Percentiles rank a stretch among this genome's conserved stretches.
phyloP scores from a whole-genome alignment of 2,329 filamentous ascomycete genomes.

The Talaromyces sp. region DNA sequence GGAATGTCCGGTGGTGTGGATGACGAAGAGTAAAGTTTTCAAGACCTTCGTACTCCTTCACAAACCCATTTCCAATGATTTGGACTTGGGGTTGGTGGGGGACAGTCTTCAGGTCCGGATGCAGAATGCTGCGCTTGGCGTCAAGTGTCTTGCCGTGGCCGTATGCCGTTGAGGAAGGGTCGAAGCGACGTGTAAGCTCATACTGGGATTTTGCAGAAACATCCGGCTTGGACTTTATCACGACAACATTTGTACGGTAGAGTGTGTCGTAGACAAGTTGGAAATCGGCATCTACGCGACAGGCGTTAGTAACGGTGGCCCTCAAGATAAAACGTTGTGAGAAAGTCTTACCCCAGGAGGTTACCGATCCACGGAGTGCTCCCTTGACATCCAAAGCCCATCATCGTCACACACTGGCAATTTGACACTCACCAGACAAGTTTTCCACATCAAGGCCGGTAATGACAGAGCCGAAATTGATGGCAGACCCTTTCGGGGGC shows the following conservation, averaged over 20 bases:
- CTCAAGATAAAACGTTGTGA: neutral
- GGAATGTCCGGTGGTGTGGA: slow-evolving; percentile 74
- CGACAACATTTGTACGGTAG: slow-evolving; percentile 64
- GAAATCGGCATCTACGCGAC: slow-evolving; percentile 56
- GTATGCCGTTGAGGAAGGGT: slow-evolving; percentile 61
- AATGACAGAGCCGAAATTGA: slow-evolving; percentile 60
- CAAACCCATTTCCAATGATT: slow-evolving; percentile 71
- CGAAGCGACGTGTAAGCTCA: slow-evolving; percentile 68
- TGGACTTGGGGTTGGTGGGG: slow-evolving; percentile 77
- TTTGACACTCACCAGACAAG: slow-evolving; percentile 52
- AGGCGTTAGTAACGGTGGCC: neutral
- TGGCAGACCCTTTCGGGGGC: slow-evolving; percentile 26
- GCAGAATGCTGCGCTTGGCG: slow-evolving; percentile 60
- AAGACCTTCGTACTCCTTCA: slow-evolving; percentile 67
- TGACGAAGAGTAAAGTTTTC: slow-evolving; percentile 64
- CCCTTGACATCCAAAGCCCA: slow-evolving; percentile 31
- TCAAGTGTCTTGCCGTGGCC: slow-evolving; percentile 74
- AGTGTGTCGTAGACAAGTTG: slow-evolving; percentile 59
- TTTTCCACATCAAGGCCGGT: slow-evolving; percentile 58
- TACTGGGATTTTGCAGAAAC: slow-evolving; percentile 68
- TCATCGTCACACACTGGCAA: neutral
- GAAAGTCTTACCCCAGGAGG: slow-evolving; percentile 40
- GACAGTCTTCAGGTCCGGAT: slow-evolving; percentile 75
- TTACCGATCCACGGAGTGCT: slow-evolving; percentile 59
- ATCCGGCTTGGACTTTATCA: slow-evolving; percentile 64